Conservation (phyloP, 257 asterid genomes). For the Solanum clarkiae region DNA sequence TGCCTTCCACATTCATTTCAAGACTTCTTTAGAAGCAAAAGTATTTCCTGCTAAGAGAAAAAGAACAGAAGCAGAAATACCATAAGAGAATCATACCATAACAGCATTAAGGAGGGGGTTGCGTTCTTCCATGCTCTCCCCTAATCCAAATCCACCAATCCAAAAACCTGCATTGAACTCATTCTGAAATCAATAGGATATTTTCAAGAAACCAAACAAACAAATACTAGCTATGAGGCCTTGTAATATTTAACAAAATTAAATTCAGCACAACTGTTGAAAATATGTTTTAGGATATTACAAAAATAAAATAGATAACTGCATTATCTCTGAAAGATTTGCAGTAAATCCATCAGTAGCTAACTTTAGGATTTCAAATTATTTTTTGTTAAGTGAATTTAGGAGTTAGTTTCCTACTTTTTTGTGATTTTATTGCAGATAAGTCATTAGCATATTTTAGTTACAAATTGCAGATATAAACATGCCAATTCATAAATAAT, state of each 20-base stretch:
- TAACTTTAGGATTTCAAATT: too few species aligned
- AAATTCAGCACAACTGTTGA: neutral
- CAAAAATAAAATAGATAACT: neutral
- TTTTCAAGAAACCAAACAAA: neutral
- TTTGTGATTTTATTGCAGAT: too few species aligned
- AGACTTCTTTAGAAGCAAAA: neutral
- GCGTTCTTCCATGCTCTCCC: slow-evolving; percentile 82
- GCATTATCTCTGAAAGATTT: neutral
- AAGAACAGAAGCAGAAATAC: slow-evolving; percentile 18
- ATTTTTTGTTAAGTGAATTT: too few species aligned
- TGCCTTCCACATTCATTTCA: neutral
- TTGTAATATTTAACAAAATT: neutral
- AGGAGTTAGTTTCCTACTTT: too few species aligned
- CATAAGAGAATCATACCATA: slow-evolving; percentile 43
- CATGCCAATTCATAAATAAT: too few species aligned
- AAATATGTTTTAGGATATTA: neutral
- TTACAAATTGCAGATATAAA: too few species aligned
- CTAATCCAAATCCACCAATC: slow-evolving; percentile 90
- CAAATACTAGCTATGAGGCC: neutral
- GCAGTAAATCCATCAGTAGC: neutral
- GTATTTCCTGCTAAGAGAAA: neutral
- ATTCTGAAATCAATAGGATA: neutral
- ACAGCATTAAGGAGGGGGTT: slow-evolving; percentile 60
- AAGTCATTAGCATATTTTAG: too few species aligned
- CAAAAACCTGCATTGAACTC: slow-evolving; percentile 51